These are phyloP conservation scores for Coemansia brasiliensis DNA, from an alignment of 192 early-diverging fungal genomes.

Conservation along the genomic window DNA sequence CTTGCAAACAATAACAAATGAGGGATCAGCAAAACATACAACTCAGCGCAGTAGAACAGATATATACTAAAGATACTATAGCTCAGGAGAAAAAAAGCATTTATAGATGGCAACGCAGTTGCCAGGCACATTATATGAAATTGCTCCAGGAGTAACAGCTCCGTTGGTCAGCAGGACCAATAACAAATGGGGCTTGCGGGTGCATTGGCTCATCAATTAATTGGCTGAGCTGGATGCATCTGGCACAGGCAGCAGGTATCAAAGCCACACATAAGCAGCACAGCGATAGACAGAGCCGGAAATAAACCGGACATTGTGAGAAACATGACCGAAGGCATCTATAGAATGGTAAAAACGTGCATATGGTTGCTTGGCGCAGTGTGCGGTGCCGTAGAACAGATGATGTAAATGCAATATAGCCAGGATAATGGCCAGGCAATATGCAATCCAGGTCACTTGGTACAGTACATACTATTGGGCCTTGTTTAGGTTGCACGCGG, in stretches of 20 bases:
- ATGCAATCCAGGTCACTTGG: conserved; percentile 10
- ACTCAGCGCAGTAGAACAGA: background rate
- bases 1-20: background rate
- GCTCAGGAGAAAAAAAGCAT: too few relatives aligned
- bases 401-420: conserved; percentile 7
- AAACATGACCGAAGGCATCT: too few relatives aligned
- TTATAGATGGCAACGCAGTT: too few relatives aligned
- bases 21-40: conserved; percentile 10
- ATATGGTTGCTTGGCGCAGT: background rate
- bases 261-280: conserved; percentile 19
- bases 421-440: conserved; percentile 2
- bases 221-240: conserved; percentile 11
- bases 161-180: conserved; percentile 11
- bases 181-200: conserved; percentile 7
- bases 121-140: too few relatives aligned
- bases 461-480: conserved; percentile 8
- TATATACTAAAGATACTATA: too few relatives aligned
- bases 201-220: conserved; percentile 4
- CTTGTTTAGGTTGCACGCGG: conserved; percentile 9
- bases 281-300: conserved; percentile 1
- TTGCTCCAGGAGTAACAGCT: background rate
- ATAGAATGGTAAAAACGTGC: conserved; percentile 12
- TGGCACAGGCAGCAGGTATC: conserved; percentile 2
- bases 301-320: background rate
- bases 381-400: conserved; percentile 3